Base-by-base conservation (phyloP, 2,329 filamentous ascomycete species). In the Stachybotrys elegans region DNA sequence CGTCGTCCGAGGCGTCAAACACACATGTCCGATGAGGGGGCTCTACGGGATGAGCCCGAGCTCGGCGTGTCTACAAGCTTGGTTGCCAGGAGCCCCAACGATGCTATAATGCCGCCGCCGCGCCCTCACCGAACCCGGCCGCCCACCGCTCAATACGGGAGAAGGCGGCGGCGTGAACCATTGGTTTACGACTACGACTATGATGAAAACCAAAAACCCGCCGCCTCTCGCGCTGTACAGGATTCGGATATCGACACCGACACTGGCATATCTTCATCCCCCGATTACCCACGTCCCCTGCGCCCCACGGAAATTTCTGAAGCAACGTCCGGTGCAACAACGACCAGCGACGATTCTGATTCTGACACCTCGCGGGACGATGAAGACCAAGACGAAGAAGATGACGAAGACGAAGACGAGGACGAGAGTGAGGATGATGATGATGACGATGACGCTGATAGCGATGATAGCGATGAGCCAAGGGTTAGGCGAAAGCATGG, bases 1-100 rank as follows among this genome's bases (percentile, higher is more conserved):
- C 56, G 55, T 55, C 49, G 51, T 46, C 51, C 54, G 43, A 51
- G 40, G 51, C 55, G 52, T 45, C 45, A 47, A 44, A 48, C 64
- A 62, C 59, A 63, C 57, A 64, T 59, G 44, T 53, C 54, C 50
- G 54, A 52, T 51, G 54, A 60, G 51, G 54, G 55, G 51, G 54
- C 58, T 39, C 51, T 52, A 45, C 55, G 50, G 47, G 14, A 34
- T 34, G 31, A 34, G n/a, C 14, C n/a, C n/a, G n/a, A n/a, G n/a
- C 19, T 17, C 31, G 8, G 31, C 48, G 53, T 42, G 32, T 48
- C 50, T 27, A 58, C 51, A 48, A 61, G 54, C 49, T 43, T 57
- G 48, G 60, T 61, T 44, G 54, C 51, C 45, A n/a, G n/a, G n/a
- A n/a, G n/a, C n/a, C n/a, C n/a, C n/a, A 52, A 55, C 43, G 54